Base-by-base conservation (phyloP, 768 basidiomycete species). In the Suillus fuscotomentosus region DNA sequence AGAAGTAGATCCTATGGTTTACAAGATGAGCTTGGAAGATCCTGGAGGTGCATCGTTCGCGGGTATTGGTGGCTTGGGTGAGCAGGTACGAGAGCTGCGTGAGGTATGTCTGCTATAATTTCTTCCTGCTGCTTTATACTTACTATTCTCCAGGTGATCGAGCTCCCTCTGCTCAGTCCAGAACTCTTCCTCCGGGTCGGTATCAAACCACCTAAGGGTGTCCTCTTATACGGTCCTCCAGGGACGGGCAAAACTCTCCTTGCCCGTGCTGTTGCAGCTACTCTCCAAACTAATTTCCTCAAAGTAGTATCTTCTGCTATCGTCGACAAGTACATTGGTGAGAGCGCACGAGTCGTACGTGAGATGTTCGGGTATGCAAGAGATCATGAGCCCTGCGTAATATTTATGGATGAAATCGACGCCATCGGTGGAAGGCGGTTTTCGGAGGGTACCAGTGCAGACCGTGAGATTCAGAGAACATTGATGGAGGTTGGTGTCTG, bases 21-120 rank as follows among this genome's bases (percentile, higher is more conserved):
- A 99, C 83, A 99, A 98, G 81, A 99, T 99, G 97, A 97, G 94
- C 68, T 81, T 97, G 72, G 97, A 99, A 77, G 97, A 99, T 72
- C 95, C 97, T 3, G 95, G 95, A 80, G 91, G 91, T 59, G 96
- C 93, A 8, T 87, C 94, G 5, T 99, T 99, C 75, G 97, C 97
- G 1, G 96, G 95, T 66, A 98, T 99, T 61, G 97, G 97, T 71
- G 97, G 97, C 24, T 78, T 99, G 63, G 86, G 90, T 51, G 97
- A 99, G 67, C 97, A 99, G 81, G 96, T 99, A 56, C 86, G 97
- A 64, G 97, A 99, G 74, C 78, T 99, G 67, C 88, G 97, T 67
- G 97, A 99, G 83, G 93, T 92, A 70, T 61, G 85, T 78, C 4
- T 45, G 14, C 47, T 39, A 53, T 34, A 38, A n/a, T 55, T 20